Evolutionary conservation across 768 basidiomycete genomes (phyloP).

Genomic region (Serendipita sp.): DNA sequence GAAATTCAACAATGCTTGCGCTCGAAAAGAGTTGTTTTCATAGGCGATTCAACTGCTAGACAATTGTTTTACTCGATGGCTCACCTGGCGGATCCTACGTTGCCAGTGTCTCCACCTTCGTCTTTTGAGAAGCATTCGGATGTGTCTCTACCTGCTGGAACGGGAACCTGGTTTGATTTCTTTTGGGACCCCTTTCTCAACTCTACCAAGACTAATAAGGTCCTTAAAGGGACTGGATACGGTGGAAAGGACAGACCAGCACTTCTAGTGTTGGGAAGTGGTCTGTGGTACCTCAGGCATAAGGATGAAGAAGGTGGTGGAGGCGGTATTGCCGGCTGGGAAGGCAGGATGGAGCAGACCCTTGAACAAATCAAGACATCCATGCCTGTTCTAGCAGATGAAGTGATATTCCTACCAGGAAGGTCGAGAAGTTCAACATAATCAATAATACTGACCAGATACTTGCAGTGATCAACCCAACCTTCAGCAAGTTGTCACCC

Average conservation of each 20-base stretch:
- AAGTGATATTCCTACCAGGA: conserved; percentile 54
- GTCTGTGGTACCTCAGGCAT: conserved; percentile 81
- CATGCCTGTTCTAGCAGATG: conserved; percentile 39
- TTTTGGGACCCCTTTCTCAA: conserved; percentile 86
- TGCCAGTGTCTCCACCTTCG: conserved; percentile 36
- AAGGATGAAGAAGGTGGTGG: conserved; percentile 38
- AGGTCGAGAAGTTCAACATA: not conserved
- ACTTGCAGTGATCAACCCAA: conserved; percentile 39
- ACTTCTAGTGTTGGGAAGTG: conserved; percentile 68
- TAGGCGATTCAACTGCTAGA: conserved; percentile 75
- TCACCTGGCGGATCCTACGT: conserved; percentile 38
- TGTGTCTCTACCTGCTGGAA: conserved; percentile 30
- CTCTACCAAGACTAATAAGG: conserved; percentile 33
- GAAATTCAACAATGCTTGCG: conserved; percentile 41
- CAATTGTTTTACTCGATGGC: conserved; percentile 63
- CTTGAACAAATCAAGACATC: conserved; percentile 32
- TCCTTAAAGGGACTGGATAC: conserved; percentile 22
- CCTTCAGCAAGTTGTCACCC: conserved; percentile 45
- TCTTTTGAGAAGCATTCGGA: conserved; percentile 57
- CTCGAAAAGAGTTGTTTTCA: conserved; percentile 50
- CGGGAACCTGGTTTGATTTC: conserved; percentile 40
- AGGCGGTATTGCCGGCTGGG: conserved; percentile 67
- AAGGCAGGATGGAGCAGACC: conserved; percentile 50
- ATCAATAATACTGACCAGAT: not conserved
- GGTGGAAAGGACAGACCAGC: conserved; percentile 28